Evolutionary conservation across 192 early-diverging fungal species (phyloP), one percentile per base, ranked within the genome.

Genomic region (Mortierella alpina): DNA sequence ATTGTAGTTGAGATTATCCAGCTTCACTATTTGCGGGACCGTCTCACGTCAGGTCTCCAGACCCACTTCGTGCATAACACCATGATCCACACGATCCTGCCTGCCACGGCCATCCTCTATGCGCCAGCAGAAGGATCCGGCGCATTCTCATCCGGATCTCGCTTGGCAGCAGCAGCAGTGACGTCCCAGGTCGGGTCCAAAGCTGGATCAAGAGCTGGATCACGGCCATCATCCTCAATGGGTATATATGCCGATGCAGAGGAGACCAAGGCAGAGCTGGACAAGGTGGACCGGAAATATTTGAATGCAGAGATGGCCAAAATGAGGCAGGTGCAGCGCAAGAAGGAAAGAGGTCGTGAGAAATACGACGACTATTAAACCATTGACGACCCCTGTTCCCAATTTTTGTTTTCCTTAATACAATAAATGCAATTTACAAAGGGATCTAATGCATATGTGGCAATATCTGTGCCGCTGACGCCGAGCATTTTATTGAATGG

Each of bases 61-160:
- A 80, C 77, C 6, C 77, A 80, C n/a, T 80, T 80, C 63, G 77
- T 80, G 12, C 65, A 80, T 17, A 80, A 80, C 58, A 80, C 70
- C 42, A 68, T 72, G 65, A 80, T 80, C n/a, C 77, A 80, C 59
- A 70, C 77, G 10, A 62, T 72, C 13, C 70, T 80, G 0, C 77
- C 77, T 9, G 45, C 22, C 1, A 80, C 77, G 1, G 77, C 77
- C 0, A 72, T 80, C 39, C 20, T 80, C 60, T 80, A 80, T 17
- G 72, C 77, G 5, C 77, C 77, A 31, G 66, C 53, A 7, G 49
- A 51, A 6, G 70, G 68, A 0, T 49, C 54, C 17, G 67, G 66
- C 15, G 65, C 73, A 1, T 79, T 67, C 5, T 31, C 50, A 15
- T 62, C 69, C 17, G 59, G 52, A 42, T 64, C 58, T 14, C 71